Evolutionary conservation across 2,329 filamentous ascomycete genomes (phyloP), one percentile per base, ranked within the genome.

Genomic region (Ramularia collo-cygni): DNA sequence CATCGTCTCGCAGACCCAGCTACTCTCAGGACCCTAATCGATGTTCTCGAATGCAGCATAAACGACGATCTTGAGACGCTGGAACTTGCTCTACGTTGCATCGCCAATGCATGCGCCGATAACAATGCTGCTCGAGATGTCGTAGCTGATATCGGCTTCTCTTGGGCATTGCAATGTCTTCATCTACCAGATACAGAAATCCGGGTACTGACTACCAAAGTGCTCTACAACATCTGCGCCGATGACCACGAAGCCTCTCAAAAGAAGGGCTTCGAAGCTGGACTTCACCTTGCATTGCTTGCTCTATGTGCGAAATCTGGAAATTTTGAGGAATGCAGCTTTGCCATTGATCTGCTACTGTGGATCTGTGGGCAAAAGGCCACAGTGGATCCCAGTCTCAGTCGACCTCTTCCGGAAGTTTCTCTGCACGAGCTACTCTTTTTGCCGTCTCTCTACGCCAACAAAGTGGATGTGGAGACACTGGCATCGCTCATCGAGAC

Each of bases 181-280:
- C 21, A 19, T 4, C 28, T 38, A 13, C 32, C 35, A 5, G 34
- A 50, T 28, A 16, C 40, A 2, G 12, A 43, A 26, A 28, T 48
- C 8, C 19, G 34, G 28, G 31, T 43, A 15, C 32, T 56, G 8
- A 55, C 63, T 32, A 51, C 65, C 21, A 64, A 60, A 28, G 66
- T 68, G 2, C 49, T 69, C 9, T 63, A 65, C 51, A 70, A 70
- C 43, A 59, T 69, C 12, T 66, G 64, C 47, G 62, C 62, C 14
- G 66, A 52, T 4, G 66, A 51, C 4, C 51, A 51, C 18, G 54
- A 56, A 28, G 28, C 41, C 15, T 47, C 53, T 7, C 54, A 55
- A 26, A 48, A 48, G 34, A 40, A 45, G 34, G 50, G 51, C 44
- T 57, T 50, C 24, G 21, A 41, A 26, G 43, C 48, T 6, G 24